phyloP scores from a whole-genome alignment of 1,284 basidiomycete genomes.

The Melampsora americana region DNA sequence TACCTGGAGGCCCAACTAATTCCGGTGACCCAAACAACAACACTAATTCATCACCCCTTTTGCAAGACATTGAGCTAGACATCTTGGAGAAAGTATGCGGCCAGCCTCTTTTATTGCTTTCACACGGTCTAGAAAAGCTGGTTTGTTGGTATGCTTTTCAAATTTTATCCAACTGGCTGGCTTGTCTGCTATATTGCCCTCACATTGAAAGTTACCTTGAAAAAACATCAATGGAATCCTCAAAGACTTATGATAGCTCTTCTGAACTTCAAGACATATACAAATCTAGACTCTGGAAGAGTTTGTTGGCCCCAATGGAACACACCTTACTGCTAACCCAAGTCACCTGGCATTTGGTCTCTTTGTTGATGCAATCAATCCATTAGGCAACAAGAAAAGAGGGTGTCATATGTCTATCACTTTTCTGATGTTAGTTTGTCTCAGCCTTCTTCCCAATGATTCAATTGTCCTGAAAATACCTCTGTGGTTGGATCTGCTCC shows the following conservation, averaged over 20 bases:
- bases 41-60: too few relatives aligned
- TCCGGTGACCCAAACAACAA: too few relatives aligned
- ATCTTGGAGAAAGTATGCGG: too few relatives aligned
- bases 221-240: not conserved
- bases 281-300: not conserved
- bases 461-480: slow-evolving; percentile 45
- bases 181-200: not conserved
- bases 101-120: not conserved
- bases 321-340: not conserved
- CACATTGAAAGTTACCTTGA: not conserved
- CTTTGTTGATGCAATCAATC: slow-evolving; percentile 12
- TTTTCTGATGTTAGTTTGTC: not conserved
- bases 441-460: slow-evolving; percentile 37
- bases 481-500: slow-evolving; percentile 53
- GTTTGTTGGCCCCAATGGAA: slow-evolving; percentile 3
- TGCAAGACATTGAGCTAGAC: too few relatives aligned
- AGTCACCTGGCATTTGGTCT: not conserved
- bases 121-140: too few relatives aligned
- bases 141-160: slow-evolving; percentile 2
- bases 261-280: not conserved
- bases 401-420: not conserved
- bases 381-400: not conserved
- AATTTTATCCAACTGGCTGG: not conserved
- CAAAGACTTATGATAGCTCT: not conserved
- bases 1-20: too few relatives aligned